Percentiles rank a stretch among this genome's conserved stretches.
These are phyloP conservation scores for Asparagopsis taxiformis DNA, from an alignment of 31 red algal genomes.

Conservation along the genomic window DNA sequence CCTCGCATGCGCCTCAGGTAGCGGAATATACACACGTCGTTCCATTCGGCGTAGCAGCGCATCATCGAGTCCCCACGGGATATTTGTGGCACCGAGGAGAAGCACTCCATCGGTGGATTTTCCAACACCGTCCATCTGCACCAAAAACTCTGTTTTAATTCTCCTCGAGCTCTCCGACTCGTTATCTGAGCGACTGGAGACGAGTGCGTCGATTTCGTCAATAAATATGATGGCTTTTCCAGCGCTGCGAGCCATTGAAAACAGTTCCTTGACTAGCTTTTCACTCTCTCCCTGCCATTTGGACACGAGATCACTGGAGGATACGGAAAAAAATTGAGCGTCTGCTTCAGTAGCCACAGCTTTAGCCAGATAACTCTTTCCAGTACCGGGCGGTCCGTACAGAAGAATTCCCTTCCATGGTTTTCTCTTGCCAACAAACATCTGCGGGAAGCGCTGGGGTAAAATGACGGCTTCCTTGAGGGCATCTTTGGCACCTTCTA, in stretches of 20 bases:
- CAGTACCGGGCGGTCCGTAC: slow-evolving; percentile 90
- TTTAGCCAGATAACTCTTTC: slow-evolving; percentile 88
- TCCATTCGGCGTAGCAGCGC: slow-evolving; percentile 89
- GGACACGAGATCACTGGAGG: slow-evolving; percentile 71
- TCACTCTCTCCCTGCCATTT: slow-evolving; percentile 95
- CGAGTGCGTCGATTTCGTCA: slow-evolving; percentile 92
- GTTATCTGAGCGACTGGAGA: slow-evolving; percentile 55
- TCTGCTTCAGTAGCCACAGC: slow-evolving; percentile 83
- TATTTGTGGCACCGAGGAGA: slow-evolving; percentile 90
- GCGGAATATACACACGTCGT: slow-evolving; percentile 84
- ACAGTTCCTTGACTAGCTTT: slow-evolving; percentile 84
- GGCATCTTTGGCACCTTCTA: slow-evolving; percentile 87
- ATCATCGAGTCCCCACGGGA: slow-evolving; percentile 85
- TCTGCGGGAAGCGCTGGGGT: slow-evolving; percentile 73
- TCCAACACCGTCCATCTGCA: slow-evolving; percentile 88
- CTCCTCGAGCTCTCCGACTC: slow-evolving; percentile 72
- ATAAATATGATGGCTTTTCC: slow-evolving; percentile 79
- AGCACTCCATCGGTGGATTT: slow-evolving; percentile 80
- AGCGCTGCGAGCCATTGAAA: slow-evolving; percentile 67
- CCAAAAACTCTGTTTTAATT: slow-evolving; percentile 89
- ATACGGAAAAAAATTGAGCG: slow-evolving; percentile 61
- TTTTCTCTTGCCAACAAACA: slow-evolving; percentile 83
- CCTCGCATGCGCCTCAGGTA: slow-evolving; percentile 75
- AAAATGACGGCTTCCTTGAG: slow-evolving; percentile 88
- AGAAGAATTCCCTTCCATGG: slow-evolving; percentile 92